Conservation (phyloP, 108 stramenopile genomes). For the Cyclostephanos tholiformis region DNA sequence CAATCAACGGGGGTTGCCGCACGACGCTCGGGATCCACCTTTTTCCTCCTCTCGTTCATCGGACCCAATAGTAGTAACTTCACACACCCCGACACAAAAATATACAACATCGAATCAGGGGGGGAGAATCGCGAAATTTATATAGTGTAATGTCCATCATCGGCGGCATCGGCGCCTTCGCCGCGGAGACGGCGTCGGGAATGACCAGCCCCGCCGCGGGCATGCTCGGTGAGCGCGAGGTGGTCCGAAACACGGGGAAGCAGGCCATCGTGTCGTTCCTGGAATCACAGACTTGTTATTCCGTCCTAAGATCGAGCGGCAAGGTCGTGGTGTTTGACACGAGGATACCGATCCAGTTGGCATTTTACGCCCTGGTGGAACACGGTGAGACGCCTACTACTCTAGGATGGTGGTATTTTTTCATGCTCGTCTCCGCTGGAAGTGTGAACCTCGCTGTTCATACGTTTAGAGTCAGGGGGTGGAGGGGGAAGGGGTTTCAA, state of each 20-base stretch:
- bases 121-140: no score
- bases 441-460: no score
- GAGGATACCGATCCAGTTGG: slow-evolving; percentile 95
- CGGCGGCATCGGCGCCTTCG: slow-evolving; percentile 8
- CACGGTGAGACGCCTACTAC: slow-evolving; percentile 68
- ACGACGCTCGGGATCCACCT: no score
- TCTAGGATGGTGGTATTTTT: background rate
- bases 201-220: slow-evolving; percentile 20
- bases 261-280: slow-evolving; percentile 82
- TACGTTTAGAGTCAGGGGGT: no score
- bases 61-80: no score
- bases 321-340: slow-evolving; percentile 98
- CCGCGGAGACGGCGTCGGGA: background rate
- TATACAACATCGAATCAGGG: no score
- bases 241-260: slow-evolving; percentile 75
- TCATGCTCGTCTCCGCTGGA: background rate
- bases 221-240: slow-evolving; percentile 71
- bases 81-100: no score
- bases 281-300: slow-evolving; percentile 74
- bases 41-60: no score
- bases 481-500: no score
- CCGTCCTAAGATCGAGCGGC: slow-evolving; percentile 73
- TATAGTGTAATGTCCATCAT: background rate
- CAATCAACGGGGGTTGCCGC: no score
- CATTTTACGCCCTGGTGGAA: slow-evolving; percentile 98